Evolutionary conservation across 2,329 filamentous ascomycete genomes (phyloP).

Genomic region (Periglandula ipomoeae): DNA sequence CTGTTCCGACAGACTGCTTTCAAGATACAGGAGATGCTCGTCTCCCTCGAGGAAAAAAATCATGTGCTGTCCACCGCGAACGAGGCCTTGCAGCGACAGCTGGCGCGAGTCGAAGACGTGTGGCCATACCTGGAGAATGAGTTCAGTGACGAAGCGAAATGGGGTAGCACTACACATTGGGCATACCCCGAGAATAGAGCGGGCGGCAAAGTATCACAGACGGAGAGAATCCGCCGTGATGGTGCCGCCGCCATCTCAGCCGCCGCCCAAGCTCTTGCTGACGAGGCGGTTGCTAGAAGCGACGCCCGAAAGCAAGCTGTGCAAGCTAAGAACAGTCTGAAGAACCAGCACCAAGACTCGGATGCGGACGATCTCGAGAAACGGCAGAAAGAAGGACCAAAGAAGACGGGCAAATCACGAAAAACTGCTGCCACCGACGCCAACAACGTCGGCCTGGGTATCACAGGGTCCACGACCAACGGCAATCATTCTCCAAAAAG

Average conservation of each 20-base stretch:
- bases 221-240: constrained; percentile 69
- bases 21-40: constrained; percentile 74
- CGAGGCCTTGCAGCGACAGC: constrained; percentile 76
- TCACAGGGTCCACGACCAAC: constrained; percentile 46
- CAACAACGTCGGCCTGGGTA: constrained; percentile 53
- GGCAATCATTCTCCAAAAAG: constrained; percentile 58
- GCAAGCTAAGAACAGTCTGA: constrained; percentile 64
- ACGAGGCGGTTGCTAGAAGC: constrained; percentile 74
- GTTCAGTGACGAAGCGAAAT: constrained; percentile 88
- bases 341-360: constrained; percentile 61
- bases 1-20: constrained; percentile 70
- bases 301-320: constrained; percentile 78
- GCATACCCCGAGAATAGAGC: constrained; percentile 82
- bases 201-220: constrained; percentile 48
- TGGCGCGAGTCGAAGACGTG: constrained; percentile 75
- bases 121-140: constrained; percentile 81
- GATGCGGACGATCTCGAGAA: constrained; percentile 65
- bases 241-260: constrained; percentile 70
- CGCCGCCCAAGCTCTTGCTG: constrained; percentile 66
- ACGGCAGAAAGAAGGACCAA: constrained; percentile 41
- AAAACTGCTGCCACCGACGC: constrained; percentile 50
- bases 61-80: constrained; percentile 91
- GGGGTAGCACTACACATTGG: constrained; percentile 89
- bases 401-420: constrained; percentile 58
- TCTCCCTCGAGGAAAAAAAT: constrained; percentile 93